Percentiles rank a stretch among this genome's conserved stretches.
These are phyloP conservation scores for Sequoiadendron giganteum DNA, from an alignment of 75 land plant species.

Conservation along the genomic window DNA sequence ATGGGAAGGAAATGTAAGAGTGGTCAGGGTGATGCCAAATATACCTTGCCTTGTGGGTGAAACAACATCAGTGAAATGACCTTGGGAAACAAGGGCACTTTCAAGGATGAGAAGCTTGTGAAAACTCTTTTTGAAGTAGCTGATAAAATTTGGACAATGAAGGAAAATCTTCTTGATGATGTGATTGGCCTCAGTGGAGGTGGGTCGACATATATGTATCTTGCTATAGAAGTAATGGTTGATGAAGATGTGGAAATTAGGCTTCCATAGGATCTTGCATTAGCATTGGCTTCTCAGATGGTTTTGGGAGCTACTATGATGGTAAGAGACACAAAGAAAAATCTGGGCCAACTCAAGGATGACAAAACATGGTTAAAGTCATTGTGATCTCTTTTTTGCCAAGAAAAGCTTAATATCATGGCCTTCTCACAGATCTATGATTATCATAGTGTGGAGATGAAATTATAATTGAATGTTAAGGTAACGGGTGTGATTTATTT, in stretches of 20 bases:
- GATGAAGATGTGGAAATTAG: constrained; percentile 99
- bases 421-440: too few species aligned
- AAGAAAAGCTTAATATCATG: too few species aligned
- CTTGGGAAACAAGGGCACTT: constrained; percentile 67
- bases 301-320: constrained; percentile 94
- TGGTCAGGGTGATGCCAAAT: constrained; percentile 97
- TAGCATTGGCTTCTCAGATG: constrained; percentile 93
- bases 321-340: constrained; percentile 69
- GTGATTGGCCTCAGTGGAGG: constrained; percentile 98
- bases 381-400: too few species aligned
- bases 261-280: constrained; percentile 82
- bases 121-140: constrained; percentile 66
- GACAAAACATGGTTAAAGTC: too few species aligned
- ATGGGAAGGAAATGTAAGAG: constrained; percentile 83
- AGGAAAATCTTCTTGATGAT: constrained; percentile 94
- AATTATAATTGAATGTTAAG: too few species aligned
- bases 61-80: constrained; percentile 85
- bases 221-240: constrained; percentile 95
- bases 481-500: too few species aligned
- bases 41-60: constrained; percentile 86
- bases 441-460: too few species aligned
- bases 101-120: constrained; percentile 70
- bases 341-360: constrained; percentile 94
- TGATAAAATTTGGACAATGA: constrained; percentile 75
- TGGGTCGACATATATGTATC: constrained; percentile 91